phyloP scores from a whole-genome alignment of 2,329 filamentous ascomycete species.

The Plenodomus tracheiphilus region DNA sequence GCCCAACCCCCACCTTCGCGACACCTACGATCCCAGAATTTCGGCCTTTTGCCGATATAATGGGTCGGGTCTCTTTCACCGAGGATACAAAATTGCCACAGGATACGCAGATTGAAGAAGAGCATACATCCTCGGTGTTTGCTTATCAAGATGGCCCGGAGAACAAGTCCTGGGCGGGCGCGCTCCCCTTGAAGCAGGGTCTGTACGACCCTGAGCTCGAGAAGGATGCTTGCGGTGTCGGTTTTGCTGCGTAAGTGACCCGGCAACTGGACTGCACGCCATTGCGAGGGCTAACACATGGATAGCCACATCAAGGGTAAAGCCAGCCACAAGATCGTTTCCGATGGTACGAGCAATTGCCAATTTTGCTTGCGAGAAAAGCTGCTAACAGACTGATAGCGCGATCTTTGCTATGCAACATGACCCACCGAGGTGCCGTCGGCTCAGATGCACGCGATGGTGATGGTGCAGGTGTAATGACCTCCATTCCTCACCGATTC shows the following conservation, averaged over 20 bases:
- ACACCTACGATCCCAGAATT: conserved; percentile 30
- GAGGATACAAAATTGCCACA: conserved; percentile 55
- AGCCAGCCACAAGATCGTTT: conserved; percentile 96
- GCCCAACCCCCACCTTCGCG: conserved; percentile 17
- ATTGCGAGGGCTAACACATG: conserved; percentile 27
- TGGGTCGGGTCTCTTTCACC: conserved; percentile 58
- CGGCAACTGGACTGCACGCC: not conserved
- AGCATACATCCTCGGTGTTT: conserved; percentile 67
- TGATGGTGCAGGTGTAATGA: conserved; percentile 99
- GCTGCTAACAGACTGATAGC: conserved; percentile 57
- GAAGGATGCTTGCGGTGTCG: conserved; percentile 99
- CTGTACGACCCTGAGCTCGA: conserved; percentile 94
- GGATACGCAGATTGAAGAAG: conserved; percentile 58
- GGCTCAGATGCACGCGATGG: conserved; percentile 97
- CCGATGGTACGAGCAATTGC: conserved; percentile 72
- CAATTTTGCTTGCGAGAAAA: not conserved
- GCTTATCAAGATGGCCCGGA: conserved; percentile 77
- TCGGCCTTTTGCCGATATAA: conserved; percentile 59
- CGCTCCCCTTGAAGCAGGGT: conserved; percentile 96
- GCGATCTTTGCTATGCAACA: conserved; percentile 95
- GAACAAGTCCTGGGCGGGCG: conserved; percentile 92
- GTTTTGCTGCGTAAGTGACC: conserved; percentile 85
- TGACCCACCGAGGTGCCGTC: conserved; percentile 98
- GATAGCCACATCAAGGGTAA: conserved; percentile 93
- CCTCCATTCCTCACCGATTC: conserved; percentile 96